Evolutionary conservation across 2,329 filamentous ascomycete species (phyloP).

Genomic region (Colletotrichum nymphaeae): DNA sequence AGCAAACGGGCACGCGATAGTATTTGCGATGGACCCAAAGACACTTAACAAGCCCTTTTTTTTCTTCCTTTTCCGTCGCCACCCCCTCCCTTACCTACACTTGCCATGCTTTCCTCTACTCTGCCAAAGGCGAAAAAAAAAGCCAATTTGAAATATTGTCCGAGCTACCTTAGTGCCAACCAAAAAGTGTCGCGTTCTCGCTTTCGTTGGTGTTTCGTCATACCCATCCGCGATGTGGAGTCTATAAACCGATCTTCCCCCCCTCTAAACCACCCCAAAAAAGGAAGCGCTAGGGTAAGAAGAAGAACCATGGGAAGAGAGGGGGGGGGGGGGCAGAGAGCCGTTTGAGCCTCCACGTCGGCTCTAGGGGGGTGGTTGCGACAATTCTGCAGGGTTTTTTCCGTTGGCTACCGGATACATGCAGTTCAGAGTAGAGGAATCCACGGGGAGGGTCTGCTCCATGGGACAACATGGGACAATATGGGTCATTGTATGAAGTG

Average conservation of each 20-base stretch:
- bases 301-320: not conserved
- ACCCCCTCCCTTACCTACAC: not conserved
- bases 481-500: not conserved
- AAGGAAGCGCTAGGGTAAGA: conserved; percentile 7
- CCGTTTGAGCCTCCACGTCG: conserved; percentile 23
- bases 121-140: not conserved
- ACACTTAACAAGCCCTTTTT: not conserved
- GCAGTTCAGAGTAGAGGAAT: not conserved
- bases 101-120: not conserved
- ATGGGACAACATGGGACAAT: no score
- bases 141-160: not conserved
- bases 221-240: not conserved
- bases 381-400: conserved; percentile 18
- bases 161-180: not conserved
- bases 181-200: not conserved
- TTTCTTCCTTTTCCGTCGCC: not conserved
- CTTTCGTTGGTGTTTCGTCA: conserved; percentile 17
- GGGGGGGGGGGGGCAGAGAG: not conserved
- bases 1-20: not conserved
- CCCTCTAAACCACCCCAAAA: not conserved
- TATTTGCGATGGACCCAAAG: not conserved
- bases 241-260: not conserved
- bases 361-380: not conserved
- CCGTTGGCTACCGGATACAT: not conserved
- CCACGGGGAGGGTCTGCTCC: not conserved